Evolutionary conservation across 2,329 filamentous ascomycete genomes (phyloP).

Genomic region (Eutypa lata): DNA sequence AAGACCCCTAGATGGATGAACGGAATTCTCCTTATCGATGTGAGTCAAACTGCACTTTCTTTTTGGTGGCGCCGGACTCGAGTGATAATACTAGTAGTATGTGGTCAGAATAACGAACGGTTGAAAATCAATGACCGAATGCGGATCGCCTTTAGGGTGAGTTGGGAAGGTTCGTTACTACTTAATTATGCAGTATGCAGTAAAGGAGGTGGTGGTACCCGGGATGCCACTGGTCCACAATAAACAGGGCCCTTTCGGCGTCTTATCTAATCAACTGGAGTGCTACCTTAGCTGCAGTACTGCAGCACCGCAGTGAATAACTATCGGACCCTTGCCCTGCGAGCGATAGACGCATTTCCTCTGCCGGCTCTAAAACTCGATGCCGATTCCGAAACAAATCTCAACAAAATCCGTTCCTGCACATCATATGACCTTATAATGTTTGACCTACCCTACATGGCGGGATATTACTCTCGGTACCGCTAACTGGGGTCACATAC

Average conservation of each 20-base stretch:
- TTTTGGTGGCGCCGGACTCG: not conserved
- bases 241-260: too few species aligned
- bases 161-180: too few species aligned
- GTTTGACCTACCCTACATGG: too few species aligned
- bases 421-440: not conserved
- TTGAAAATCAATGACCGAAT: conserved; percentile 4
- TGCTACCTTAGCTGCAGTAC: not conserved
- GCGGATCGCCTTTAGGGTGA: not conserved
- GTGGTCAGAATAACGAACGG: not conserved
- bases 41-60: not conserved
- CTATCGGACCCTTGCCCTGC: too few species aligned
- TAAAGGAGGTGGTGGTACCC: not conserved
- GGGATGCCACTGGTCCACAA: not conserved
- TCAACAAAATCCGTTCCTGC: not conserved
- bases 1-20: not conserved
- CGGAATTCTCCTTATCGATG: not conserved
- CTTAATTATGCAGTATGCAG: not conserved
- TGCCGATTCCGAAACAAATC: not conserved
- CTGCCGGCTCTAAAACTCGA: not conserved
- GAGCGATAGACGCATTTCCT: not conserved
- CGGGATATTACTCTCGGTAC: too few species aligned
- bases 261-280: not conserved
- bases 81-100: not conserved
- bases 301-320: too few species aligned
- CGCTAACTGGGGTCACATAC: too few species aligned